Percentiles rank a stretch among this genome's conserved stretches.
phyloP scores from a whole-genome alignment of 768 basidiomycete genomes.

The Mycena filopes region DNA sequence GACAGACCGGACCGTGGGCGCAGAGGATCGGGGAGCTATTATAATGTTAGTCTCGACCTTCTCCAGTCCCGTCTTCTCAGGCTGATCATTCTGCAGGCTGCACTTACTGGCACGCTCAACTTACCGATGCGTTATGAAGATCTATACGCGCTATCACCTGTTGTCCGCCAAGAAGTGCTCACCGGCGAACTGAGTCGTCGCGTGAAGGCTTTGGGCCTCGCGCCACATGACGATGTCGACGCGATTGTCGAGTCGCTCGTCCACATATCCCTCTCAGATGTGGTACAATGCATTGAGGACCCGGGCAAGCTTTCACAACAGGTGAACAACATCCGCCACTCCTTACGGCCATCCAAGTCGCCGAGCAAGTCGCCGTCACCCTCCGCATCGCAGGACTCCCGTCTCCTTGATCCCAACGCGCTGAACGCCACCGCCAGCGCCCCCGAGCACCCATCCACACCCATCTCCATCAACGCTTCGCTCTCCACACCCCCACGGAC shows the following conservation, averaged over 20 bases:
- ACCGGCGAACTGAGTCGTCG: constrained; percentile 85
- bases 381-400: constrained; percentile 73
- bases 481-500: constrained; percentile 87
- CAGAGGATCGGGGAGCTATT: constrained; percentile 88
- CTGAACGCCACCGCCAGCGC: constrained; percentile 83
- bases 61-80: constrained; percentile 3
- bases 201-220: constrained; percentile 65
- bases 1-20: constrained; percentile 75
- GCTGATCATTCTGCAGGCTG: constrained; percentile 63
- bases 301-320: constrained; percentile 72
- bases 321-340: constrained; percentile 54
- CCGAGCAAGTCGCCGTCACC: constrained; percentile 66
- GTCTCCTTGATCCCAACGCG: constrained; percentile 70
- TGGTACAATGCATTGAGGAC: constrained; percentile 82
- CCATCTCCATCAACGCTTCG: constrained; percentile 79
- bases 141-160: constrained; percentile 82
- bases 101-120: constrained; percentile 81
- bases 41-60: constrained; percentile 66
- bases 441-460: constrained; percentile 91
- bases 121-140: constrained; percentile 91
- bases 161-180: constrained; percentile 87
- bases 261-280: constrained; percentile 75
- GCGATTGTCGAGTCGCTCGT: constrained; percentile 79
- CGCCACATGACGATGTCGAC: constrained; percentile 68
- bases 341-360: constrained; percentile 49